Conservation (phyloP, 345 rosid genomes). For the Isatis tinctoria region DNA sequence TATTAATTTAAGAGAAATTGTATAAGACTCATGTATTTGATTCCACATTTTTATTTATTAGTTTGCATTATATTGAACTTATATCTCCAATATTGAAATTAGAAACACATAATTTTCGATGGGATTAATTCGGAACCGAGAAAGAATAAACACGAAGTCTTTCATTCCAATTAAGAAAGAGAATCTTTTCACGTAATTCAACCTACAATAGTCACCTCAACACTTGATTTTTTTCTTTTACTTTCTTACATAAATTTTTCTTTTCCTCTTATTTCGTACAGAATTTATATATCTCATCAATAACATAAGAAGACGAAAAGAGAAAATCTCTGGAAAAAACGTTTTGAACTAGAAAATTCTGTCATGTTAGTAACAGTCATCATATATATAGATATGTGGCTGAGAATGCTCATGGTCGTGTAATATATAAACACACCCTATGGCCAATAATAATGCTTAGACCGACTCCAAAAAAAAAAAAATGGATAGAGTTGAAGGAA, state of each 20-base stretch:
- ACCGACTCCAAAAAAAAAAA: background rate
- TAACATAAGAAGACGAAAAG: background rate
- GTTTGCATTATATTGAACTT: too few relatives aligned
- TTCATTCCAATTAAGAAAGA: background rate
- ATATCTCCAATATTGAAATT: too few relatives aligned
- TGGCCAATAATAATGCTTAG: background rate
- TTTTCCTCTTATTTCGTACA: too few relatives aligned
- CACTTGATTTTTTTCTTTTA: background rate
- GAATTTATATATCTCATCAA: background rate
- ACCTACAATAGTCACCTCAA: background rate
- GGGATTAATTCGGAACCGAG: too few relatives aligned
- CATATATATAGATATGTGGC: constrained; percentile 4
- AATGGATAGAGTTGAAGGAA: constrained; percentile 7
- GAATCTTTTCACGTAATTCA: background rate
- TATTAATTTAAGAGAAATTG: too few relatives aligned
- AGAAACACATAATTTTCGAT: too few relatives aligned
- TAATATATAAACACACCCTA: constrained; percentile 1
- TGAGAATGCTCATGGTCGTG: background rate
- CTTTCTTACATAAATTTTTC: too few relatives aligned
- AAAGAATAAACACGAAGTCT: background rate
- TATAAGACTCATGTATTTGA: too few relatives aligned
- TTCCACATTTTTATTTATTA: too few relatives aligned
- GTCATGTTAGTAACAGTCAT: background rate
- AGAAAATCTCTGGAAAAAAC: background rate
- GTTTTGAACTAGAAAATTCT: background rate